A percentile compares a stretch with the other conserved stretches of the same genome.
Evolutionary conservation across 345 rosid genomes (phyloP).

Genomic region (Lepidium aucheri): DNA sequence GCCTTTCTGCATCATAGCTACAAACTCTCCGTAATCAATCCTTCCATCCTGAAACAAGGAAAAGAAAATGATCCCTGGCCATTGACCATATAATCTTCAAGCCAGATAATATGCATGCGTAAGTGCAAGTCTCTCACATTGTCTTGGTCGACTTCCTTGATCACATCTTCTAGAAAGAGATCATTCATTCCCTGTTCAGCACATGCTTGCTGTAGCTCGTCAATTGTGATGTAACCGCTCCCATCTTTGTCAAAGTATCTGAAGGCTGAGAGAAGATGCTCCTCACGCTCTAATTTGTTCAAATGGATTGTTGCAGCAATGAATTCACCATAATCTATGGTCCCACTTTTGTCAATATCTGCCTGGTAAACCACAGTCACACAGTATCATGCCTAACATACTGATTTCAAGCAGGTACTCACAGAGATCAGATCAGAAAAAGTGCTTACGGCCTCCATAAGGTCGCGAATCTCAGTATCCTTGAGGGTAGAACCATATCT

Average conservation of each 20-base stretch:
- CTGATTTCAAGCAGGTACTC: conserved; percentile 1
- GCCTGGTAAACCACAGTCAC: conserved; percentile 47
- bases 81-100: not conserved
- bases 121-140: conserved; percentile 50
- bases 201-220: conserved; percentile 96
- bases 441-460: conserved; percentile 89
- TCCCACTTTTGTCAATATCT: conserved; percentile 95
- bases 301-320: conserved; percentile 95
- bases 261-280: conserved; percentile 96
- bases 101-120: not conserved
- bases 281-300: conserved; percentile 93
- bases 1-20: conserved; percentile 98
- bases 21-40: conserved; percentile 95
- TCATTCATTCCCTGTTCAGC: conserved; percentile 90
- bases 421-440: conserved; percentile 10
- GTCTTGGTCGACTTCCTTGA: conserved; percentile 94
- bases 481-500: conserved; percentile 95
- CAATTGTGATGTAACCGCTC: conserved; percentile 92
- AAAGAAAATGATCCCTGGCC: conserved; percentile 1
- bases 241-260: conserved; percentile 89
- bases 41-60: conserved; percentile 71
- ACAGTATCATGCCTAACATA: not conserved
- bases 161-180: conserved; percentile 79
- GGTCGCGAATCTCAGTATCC: conserved; percentile 92
- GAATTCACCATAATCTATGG: conserved; percentile 93